phyloP scores from a whole-genome alignment of 2,329 filamentous ascomycete genomes.

The Xylariaceae sp. region DNA sequence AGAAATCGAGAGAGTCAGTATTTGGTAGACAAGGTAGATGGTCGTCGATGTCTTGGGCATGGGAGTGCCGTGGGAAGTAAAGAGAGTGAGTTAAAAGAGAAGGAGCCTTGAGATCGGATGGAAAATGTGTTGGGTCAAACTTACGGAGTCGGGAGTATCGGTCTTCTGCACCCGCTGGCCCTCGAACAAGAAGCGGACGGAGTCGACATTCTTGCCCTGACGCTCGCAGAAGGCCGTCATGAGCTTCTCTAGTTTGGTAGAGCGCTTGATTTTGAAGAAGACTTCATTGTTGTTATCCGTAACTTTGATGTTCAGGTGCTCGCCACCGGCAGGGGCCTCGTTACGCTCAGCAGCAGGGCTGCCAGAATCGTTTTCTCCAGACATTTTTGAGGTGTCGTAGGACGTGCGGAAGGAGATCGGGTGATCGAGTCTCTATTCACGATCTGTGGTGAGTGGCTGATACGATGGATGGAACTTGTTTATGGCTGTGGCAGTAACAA shows the following conservation, averaged over 20 bases:
- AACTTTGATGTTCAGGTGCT: slow-evolving; percentile 98
- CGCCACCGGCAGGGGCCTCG: slow-evolving; percentile 43
- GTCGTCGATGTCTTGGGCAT: background rate
- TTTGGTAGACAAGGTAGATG: slow-evolving; percentile 2
- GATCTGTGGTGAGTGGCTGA: background rate
- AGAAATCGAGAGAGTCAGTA: slow-evolving; percentile 4
- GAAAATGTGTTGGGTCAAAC: slow-evolving; percentile 38
- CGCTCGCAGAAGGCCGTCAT: slow-evolving; percentile 98
- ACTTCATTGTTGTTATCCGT: slow-evolving; percentile 99
- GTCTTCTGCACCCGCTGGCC: slow-evolving; percentile 85
- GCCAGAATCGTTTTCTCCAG: slow-evolving; percentile 49
- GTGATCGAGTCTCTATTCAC: background rate
- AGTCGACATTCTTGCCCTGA: slow-evolving; percentile 79
- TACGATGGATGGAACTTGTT: background rate
- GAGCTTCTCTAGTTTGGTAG: slow-evolving; percentile 91
- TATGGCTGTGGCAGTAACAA: background rate
- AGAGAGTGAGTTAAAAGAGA: slow-evolving; percentile 1
- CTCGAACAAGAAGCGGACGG: slow-evolving; percentile 93
- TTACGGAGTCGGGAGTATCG: slow-evolving; percentile 87
- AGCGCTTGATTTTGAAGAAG: slow-evolving; percentile 99
- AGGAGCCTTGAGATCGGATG: background rate
- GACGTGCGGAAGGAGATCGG: background rate
- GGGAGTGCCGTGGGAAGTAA: background rate
- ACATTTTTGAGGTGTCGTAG: slow-evolving; percentile 36
- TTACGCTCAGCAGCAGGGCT: slow-evolving; percentile 39